A percentile compares a stretch with the other conserved stretches of the same genome.
Evolutionary conservation across 75 land plant genomes (phyloP).

Genomic region (Chamaecyparis obtusa): DNA sequence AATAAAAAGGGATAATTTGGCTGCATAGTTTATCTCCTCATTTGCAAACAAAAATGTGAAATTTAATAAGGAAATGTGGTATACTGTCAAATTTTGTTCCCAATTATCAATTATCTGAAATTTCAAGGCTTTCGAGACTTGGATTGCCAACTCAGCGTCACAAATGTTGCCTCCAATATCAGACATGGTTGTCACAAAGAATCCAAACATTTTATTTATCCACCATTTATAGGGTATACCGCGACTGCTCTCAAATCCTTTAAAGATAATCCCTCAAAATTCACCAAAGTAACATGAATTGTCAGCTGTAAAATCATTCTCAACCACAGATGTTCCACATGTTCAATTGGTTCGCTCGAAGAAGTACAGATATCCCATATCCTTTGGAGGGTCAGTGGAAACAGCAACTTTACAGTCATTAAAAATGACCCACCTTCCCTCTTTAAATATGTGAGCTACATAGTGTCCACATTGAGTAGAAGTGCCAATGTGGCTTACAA

Average conservation of each 20-base stretch:
- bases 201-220: neutral
- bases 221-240: neutral
- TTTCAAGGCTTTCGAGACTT: neutral
- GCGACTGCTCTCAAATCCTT: neutral
- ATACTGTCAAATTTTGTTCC: neutral
- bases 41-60: neutral
- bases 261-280: neutral
- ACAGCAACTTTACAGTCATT: conserved; percentile 92
- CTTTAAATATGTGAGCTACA: conserved; percentile 88
- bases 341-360: conserved; percentile 54
- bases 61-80: neutral
- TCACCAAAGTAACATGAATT: neutral
- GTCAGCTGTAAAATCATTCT: neutral
- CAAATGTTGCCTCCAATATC: conserved; percentile 1
- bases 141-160: neutral
- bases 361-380: conserved; percentile 98
- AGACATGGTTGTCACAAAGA: neutral
- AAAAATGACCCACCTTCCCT: conserved; percentile 94
- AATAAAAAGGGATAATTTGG: neutral
- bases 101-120: neutral
- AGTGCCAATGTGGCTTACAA: conserved; percentile 97
- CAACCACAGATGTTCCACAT: neutral
- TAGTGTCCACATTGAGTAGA: conserved; percentile 99
- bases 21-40: neutral
- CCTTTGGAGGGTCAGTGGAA: conserved; percentile 90